Conservation (phyloP, 805 yeast species). For the Ogataea ganodermae region DNA sequence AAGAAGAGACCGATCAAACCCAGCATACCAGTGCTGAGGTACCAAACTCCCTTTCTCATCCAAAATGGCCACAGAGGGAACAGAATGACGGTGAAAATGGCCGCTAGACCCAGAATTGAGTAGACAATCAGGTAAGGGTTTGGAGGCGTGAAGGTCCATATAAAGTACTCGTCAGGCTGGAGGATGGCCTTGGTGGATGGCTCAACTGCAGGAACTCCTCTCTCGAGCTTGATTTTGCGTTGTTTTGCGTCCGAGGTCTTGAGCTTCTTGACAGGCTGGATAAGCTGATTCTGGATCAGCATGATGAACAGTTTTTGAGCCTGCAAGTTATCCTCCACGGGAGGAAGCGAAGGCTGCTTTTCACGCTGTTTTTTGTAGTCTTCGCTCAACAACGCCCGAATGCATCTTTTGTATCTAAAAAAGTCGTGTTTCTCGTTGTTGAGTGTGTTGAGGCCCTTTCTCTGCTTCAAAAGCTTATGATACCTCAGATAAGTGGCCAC, state of each 20-base stretch:
- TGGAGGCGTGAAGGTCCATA: conserved; percentile 79
- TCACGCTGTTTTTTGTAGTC: conserved; percentile 53
- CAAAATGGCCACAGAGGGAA: conserved; percentile 95
- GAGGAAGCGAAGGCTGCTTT: conserved; percentile 43
- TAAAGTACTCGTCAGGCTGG: conserved; percentile 68
- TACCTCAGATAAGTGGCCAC: conserved; percentile 73
- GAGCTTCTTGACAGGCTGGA: conserved; percentile 75
- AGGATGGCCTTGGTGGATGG: conserved; percentile 59
- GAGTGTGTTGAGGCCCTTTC: conserved; percentile 65
- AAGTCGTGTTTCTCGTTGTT: conserved; percentile 75
- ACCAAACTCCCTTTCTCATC: conserved; percentile 91
- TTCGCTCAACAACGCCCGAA: conserved; percentile 72
- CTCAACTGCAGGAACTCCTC: conserved; percentile 59
- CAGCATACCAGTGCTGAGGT: conserved; percentile 73
- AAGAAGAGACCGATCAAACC: conserved; percentile 77
- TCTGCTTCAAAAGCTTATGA: conserved; percentile 68
- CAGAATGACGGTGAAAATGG: conserved; percentile 61
- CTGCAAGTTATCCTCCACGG: conserved; percentile 49
- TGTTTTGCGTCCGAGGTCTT: conserved; percentile 66
- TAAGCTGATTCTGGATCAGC: conserved; percentile 70
- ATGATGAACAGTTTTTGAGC: conserved; percentile 65
- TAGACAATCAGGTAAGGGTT: conserved; percentile 63
- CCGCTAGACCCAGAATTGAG: conserved; percentile 66
- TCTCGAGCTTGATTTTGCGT: conserved; percentile 63
- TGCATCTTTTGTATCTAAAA: conserved; percentile 82